phyloP scores from a whole-genome alignment of 768 basidiomycete genomes.

The Serendipita sp. region DNA sequence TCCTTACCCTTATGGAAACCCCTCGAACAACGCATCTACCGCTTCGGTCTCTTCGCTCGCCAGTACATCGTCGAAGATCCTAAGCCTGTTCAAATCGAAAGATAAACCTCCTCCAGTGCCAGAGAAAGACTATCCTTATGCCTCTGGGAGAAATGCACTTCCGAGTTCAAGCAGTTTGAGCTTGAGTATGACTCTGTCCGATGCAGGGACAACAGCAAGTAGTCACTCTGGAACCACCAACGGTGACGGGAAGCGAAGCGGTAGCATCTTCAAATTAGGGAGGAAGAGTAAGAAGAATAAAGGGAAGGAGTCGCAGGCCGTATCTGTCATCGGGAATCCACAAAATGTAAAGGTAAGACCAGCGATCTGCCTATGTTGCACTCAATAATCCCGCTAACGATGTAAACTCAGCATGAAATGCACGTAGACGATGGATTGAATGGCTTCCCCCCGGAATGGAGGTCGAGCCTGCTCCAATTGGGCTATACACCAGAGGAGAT shows the following conservation, averaged over 20 bases:
- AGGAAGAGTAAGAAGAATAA: slow-evolving; percentile 4
- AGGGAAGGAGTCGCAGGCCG: neutral
- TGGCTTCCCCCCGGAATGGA: slow-evolving; percentile 1
- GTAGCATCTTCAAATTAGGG: neutral
- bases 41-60: slow-evolving; percentile 2
- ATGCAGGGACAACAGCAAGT: neutral
- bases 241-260: neutral
- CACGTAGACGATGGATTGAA: neutral
- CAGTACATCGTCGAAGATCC: slow-evolving; percentile 3
- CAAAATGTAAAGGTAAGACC: neutral
- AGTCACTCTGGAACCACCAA: neutral
- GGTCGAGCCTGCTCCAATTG: neutral
- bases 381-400: neutral
- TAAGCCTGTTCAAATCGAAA: neutral
- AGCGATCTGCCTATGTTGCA: neutral
- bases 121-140: slow-evolving; percentile 3
- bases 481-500: neutral
- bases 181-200: slow-evolving; percentile 2
- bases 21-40: neutral
- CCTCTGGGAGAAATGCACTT: neutral
- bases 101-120: neutral
- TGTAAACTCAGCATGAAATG: neutral
- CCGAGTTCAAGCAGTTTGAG: neutral
- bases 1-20: slow-evolving; percentile 5
- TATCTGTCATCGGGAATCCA: neutral